Percentiles rank a stretch among this genome's conserved stretches.
Conservation (phyloP, 2,329 filamentous ascomycete species). For the Immersiporthe knoxdaviesiana region DNA sequence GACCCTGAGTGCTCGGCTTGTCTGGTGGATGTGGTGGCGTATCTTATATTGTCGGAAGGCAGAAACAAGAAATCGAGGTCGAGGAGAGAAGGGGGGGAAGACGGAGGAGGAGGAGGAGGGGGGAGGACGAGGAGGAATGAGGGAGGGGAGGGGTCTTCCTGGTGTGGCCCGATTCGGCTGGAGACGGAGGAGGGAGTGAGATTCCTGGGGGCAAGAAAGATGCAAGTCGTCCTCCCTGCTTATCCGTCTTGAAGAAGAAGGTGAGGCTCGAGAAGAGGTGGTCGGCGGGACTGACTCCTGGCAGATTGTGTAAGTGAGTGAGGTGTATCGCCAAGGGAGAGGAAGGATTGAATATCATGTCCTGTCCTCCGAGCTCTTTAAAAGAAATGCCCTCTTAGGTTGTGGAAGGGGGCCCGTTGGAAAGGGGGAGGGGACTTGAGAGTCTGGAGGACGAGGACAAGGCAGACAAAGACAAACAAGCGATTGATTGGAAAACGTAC, state of each 20-base stretch:
- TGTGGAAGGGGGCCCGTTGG: too few species aligned
- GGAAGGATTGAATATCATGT: neutral
- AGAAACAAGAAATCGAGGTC: neutral
- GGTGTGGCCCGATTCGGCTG: neutral
- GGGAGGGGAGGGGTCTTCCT: neutral
- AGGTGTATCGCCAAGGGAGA: neutral
- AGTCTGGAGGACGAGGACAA: neutral
- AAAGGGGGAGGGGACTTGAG: too few species aligned
- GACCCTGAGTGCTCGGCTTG: neutral
- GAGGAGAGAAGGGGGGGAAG: too few species aligned
- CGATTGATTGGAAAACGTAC: neutral
- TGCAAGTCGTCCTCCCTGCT: neutral
- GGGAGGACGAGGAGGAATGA: neutral
- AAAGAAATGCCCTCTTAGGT: neutral
- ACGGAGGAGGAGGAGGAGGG: neutral
- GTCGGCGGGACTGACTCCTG: neutral
- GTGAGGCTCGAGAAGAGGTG: neutral
- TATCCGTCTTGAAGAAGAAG: neutral
- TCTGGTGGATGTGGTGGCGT: neutral
- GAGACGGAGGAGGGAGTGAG: neutral
- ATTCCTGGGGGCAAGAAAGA: neutral
- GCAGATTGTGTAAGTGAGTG: neutral
- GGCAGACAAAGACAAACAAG: neutral
- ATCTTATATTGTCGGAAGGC: neutral
- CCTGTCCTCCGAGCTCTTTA: neutral